Evolutionary conservation across 75 land plant species (phyloP).

Genomic region (Larix kaempferi): DNA sequence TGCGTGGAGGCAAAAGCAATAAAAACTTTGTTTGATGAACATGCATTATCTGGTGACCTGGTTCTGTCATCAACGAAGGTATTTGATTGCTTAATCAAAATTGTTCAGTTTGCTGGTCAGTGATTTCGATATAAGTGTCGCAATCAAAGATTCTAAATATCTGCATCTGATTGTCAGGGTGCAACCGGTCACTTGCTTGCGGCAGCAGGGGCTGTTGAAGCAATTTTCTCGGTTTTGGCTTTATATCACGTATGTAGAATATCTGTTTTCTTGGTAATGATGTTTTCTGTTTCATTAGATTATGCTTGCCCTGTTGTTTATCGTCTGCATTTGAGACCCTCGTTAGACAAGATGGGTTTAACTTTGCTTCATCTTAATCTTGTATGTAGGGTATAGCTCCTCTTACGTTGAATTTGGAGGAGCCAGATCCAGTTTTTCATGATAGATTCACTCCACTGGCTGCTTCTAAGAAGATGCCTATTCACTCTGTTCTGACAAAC

Average conservation of each 20-base stretch:
- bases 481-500: constrained; percentile 76
- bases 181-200: constrained; percentile 98
- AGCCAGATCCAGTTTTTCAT: constrained; percentile 72
- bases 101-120: no score
- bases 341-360: not conserved
- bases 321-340: not conserved
- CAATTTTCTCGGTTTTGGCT: constrained; percentile 87
- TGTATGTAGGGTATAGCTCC: constrained; percentile 81
- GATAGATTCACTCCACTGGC: constrained; percentile 61
- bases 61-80: constrained; percentile 96
- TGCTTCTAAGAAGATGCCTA: constrained; percentile 53
- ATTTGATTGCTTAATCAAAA: constrained; percentile 4
- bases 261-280: not conserved
- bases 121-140: not conserved
- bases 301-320: not conserved
- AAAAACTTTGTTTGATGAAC: constrained; percentile 64
- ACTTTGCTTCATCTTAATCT: not conserved
- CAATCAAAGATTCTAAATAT: not conserved
- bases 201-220: constrained; percentile 99
- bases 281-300: not conserved
- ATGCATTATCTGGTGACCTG: constrained; percentile 72
- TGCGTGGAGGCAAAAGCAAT: constrained; percentile 89
- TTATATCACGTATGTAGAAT: constrained; percentile 70
- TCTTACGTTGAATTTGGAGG: constrained; percentile 66
- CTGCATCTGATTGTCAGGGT: constrained; percentile 42